Percentiles rank a stretch among this genome's conserved stretches.
phyloP scores from a whole-genome alignment of 1,284 basidiomycete genomes.

The Irpex sp. region DNA sequence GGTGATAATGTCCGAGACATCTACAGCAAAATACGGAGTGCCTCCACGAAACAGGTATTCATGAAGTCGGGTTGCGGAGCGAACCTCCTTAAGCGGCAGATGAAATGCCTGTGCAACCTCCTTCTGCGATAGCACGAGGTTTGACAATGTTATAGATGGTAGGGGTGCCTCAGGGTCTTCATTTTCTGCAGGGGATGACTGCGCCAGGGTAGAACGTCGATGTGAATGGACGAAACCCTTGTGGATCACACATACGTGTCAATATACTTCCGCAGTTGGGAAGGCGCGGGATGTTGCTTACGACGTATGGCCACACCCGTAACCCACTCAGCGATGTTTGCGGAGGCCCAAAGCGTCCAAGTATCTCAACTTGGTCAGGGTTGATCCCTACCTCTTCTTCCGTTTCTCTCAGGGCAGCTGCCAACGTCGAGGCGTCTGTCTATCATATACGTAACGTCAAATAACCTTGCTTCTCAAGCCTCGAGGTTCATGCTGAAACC shows the following conservation, averaged over 20 bases:
- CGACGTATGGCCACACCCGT: constrained; percentile 72
- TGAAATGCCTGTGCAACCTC: constrained; percentile 74
- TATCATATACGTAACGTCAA: constrained; percentile 20
- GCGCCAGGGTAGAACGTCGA: background rate
- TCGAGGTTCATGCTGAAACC: background rate
- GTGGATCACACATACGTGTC: background rate
- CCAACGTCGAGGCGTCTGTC: constrained; percentile 52
- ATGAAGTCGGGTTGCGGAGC: constrained; percentile 44
- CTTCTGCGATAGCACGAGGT: constrained; percentile 47
- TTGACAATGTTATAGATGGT: constrained; percentile 54
- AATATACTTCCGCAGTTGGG: background rate
- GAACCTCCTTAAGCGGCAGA: constrained; percentile 54
- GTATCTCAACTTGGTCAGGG: constrained; percentile 53
- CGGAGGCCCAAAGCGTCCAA: constrained; percentile 62
- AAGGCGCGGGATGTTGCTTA: constrained; percentile 36
- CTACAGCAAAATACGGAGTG: constrained; percentile 62
- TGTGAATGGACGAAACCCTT: constrained; percentile 50
- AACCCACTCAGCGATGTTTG: constrained; percentile 58
- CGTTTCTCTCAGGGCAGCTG: constrained; percentile 68
- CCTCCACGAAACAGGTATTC: constrained; percentile 48
- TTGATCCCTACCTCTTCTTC: constrained; percentile 68
- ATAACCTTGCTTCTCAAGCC: background rate
- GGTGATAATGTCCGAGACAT: constrained; percentile 60
- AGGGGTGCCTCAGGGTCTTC: constrained; percentile 41
- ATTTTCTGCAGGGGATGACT: constrained; percentile 9